A percentile compares a stretch with the other conserved stretches of the same genome.
These are phyloP conservation scores for Parachaetomium inaequale DNA, from an alignment of 495 filamentous ascomycete species.

Conservation along the genomic window DNA sequence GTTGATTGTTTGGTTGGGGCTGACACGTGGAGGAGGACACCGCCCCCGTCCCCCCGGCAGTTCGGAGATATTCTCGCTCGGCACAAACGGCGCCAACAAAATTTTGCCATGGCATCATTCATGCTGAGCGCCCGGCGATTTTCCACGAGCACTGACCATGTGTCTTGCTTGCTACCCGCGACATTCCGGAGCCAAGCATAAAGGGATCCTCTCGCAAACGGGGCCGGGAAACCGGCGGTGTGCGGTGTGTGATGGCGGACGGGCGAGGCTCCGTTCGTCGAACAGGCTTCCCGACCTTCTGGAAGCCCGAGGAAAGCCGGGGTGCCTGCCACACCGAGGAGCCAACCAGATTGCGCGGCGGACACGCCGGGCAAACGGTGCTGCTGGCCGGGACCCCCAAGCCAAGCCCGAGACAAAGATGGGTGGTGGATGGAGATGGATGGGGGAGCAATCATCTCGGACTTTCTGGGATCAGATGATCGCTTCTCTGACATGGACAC, in stretches of 20 bases:
- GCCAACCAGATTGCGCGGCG: background rate
- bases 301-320: conserved; percentile 9
- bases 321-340: background rate
- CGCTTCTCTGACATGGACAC: background rate
- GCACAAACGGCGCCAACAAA: background rate
- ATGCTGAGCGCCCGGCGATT: background rate
- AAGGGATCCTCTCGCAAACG: background rate
- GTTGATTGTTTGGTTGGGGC: background rate
- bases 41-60: background rate
- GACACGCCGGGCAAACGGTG: conserved; percentile 4
- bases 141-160: background rate
- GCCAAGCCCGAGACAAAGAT: background rate
- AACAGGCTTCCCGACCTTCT: conserved; percentile 11
- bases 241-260: background rate
- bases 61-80: background rate
- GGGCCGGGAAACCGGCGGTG: conserved; percentile 6
- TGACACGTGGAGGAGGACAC: conserved; percentile 6
- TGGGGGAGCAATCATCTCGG: background rate
- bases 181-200: conserved; percentile 4
- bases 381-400: background rate
- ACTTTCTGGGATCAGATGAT: background rate
- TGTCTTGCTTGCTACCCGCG: background rate
- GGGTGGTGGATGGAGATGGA: background rate
- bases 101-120: background rate
- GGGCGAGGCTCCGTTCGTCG: background rate